A percentile compares a stretch with the other conserved stretches of the same genome.
phyloP scores from a whole-genome alignment of 1,139 yeast species.

The Kluyveromyces marxianus region DNA sequence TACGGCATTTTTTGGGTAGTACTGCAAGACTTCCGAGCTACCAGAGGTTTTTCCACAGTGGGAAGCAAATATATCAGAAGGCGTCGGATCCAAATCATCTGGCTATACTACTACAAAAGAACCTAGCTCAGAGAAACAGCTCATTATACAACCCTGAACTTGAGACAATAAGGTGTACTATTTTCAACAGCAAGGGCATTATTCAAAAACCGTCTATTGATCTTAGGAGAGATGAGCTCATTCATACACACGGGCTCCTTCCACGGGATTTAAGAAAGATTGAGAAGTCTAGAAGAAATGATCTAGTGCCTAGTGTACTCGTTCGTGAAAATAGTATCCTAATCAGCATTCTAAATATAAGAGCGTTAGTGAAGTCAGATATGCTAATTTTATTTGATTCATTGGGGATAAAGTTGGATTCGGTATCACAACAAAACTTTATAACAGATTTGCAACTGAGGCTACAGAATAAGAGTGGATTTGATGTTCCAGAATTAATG shows the following conservation, averaged over 20 bases:
- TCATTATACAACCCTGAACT: conserved; percentile 27
- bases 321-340: conserved; percentile 55
- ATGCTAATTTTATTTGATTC: conserved; percentile 60
- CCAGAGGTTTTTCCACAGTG: neutral
- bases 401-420: conserved; percentile 24
- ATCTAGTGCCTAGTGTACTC: conserved; percentile 61
- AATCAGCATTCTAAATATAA: conserved; percentile 58
- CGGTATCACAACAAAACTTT: conserved; percentile 28
- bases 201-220: conserved; percentile 50
- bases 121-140: conserved; percentile 32
- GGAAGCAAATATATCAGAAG: neutral
- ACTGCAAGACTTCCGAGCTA: neutral
- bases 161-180: conserved; percentile 43
- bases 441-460: conserved; percentile 23
- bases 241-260: conserved; percentile 28
- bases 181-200: conserved; percentile 51
- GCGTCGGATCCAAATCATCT: neutral
- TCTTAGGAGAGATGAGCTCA: conserved; percentile 48
- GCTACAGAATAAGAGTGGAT: conserved; percentile 20
- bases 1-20: neutral
- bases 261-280: conserved; percentile 44
- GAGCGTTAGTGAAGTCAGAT: conserved; percentile 61
- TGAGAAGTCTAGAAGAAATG: conserved; percentile 45
- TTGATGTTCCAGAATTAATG: conserved; percentile 24
- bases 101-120: conserved; percentile 32